Conservation (phyloP, 768 basidiomycete genomes). For the Lentinula raphanica region DNA sequence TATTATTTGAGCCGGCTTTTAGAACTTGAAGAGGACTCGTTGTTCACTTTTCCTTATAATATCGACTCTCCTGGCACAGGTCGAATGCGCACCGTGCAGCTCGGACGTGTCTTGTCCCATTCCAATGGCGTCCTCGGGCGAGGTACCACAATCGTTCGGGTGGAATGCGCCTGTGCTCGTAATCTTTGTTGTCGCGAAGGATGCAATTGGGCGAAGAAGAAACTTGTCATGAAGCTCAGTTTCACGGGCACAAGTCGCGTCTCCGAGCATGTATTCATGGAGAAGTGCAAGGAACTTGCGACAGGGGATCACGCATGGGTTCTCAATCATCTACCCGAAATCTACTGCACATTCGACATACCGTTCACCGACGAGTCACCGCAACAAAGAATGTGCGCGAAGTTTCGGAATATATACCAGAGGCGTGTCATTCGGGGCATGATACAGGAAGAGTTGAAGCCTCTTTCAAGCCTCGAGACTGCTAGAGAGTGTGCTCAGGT, state of each 20-base stretch:
- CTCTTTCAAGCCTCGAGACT: not conserved
- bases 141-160: not conserved
- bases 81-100: not conserved
- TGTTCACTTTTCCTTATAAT: too few relatives aligned
- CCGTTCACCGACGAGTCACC: not conserved
- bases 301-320: not conserved
- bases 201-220: too few relatives aligned
- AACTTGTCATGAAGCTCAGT: not conserved
- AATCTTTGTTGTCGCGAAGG: too few relatives aligned
- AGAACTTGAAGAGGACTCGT: too few relatives aligned
- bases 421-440: not conserved
- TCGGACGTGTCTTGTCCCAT: not conserved
- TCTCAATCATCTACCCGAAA: not conserved
- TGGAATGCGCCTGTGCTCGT: not conserved
- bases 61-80: too few relatives aligned
- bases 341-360: not conserved
- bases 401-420: not conserved
- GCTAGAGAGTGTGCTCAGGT: not conserved
- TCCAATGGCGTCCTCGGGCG: not conserved
- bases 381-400: not conserved
- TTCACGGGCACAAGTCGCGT: not conserved
- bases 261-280: not conserved
- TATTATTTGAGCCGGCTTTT: too few relatives aligned
- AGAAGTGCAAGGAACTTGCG: not conserved
- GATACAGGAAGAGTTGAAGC: not conserved